These are phyloP conservation scores for Aspergillus nidulans DNA, from an alignment of 495 filamentous ascomycete species.

Conservation along the genomic window DNA sequence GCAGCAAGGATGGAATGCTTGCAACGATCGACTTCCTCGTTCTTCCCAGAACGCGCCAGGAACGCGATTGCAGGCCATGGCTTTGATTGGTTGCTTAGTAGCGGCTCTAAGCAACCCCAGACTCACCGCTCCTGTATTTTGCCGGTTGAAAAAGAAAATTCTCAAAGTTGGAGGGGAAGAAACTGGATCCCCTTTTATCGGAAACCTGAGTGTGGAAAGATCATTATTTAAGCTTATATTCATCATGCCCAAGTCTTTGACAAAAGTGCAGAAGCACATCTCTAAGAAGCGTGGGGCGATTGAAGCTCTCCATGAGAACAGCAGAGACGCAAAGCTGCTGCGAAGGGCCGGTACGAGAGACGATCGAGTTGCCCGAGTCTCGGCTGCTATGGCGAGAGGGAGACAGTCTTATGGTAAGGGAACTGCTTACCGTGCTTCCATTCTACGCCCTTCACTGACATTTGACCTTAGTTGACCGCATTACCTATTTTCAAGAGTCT, in stretches of 20 bases:
- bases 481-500: conserved; percentile 65
- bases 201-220: background rate
- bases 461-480: conserved; percentile 56
- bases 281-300: conserved; percentile 65
- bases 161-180: background rate
- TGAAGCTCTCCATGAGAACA: conserved; percentile 74
- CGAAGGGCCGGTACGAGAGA: conserved; percentile 70
- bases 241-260: conserved; percentile 68
- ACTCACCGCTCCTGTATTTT: conserved; percentile 23
- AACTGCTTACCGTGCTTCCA: background rate
- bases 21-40: background rate
- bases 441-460: background rate
- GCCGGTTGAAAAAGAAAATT: conserved; percentile 19
- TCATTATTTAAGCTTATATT: background rate
- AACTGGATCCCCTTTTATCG: background rate
- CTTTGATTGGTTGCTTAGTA: conserved; percentile 16
- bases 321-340: conserved; percentile 70
- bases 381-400: conserved; percentile 55
- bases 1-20: conserved; percentile 28
- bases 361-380: conserved; percentile 67
- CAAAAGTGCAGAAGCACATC: conserved; percentile 81
- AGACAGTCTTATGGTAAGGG: conserved; percentile 63
- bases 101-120: conserved; percentile 4
- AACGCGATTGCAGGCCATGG: conserved; percentile 16
- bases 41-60: conserved; percentile 18